Evolutionary conservation across 2,329 filamentous ascomycete species (phyloP).

Genomic region (Fonsecaea nubica): DNA sequence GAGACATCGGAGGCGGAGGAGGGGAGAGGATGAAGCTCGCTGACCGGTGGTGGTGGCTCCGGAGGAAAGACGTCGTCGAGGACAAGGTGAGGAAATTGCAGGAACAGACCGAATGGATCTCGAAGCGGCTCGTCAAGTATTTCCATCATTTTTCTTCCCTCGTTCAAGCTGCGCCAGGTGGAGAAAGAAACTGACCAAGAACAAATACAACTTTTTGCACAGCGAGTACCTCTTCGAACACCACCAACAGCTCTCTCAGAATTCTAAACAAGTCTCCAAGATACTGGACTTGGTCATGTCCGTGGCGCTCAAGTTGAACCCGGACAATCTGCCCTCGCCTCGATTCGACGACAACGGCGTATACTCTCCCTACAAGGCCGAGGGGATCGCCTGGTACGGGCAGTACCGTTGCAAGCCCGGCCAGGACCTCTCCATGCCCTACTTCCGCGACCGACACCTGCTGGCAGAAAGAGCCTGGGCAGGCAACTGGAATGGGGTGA

Average conservation of each 20-base stretch:
- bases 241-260: not conserved
- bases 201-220: no score
- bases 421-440: not conserved
- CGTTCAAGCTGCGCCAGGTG: not conserved
- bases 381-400: conserved; percentile 1
- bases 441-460: not conserved
- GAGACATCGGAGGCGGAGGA: not conserved
- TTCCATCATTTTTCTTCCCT: no score
- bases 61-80: conserved; percentile 11
- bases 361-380: conserved; percentile 1
- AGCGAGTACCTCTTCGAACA: conserved; percentile 2
- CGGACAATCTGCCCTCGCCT: not conserved
- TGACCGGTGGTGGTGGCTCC: conserved; percentile 14
- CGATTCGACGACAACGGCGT: conserved; percentile 4
- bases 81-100: conserved; percentile 13
- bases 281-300: not conserved
- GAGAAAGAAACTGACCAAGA: not conserved
- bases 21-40: conserved; percentile 15
- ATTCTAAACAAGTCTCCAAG: not conserved
- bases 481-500: not conserved
- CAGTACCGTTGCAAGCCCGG: conserved; percentile 4
- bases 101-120: conserved; percentile 5
- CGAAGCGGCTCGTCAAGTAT: conserved; percentile 6
- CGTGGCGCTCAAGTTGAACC: not conserved
- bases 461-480: not conserved